A percentile compares a stretch with the other conserved stretches of the same genome.
Conservation (phyloP, 257 asterid genomes). For the Nicotiana undulata region DNA sequence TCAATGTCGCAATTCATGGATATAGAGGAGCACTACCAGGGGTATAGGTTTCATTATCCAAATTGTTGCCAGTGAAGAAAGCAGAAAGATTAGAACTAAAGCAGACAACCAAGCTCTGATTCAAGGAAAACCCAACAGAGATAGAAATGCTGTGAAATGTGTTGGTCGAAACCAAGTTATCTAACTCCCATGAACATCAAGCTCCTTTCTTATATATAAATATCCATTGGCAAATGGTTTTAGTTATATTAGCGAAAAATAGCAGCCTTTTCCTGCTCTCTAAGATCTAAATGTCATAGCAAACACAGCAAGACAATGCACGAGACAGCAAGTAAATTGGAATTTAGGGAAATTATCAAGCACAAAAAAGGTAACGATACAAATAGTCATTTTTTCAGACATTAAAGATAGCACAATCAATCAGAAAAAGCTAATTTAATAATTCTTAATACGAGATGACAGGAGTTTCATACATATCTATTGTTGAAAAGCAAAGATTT, state of each 20-base stretch:
- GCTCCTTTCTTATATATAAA: neutral
- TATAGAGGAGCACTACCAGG: neutral
- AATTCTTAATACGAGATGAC: neutral
- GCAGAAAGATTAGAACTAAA: neutral
- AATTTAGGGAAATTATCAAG: neutral
- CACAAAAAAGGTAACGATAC: neutral
- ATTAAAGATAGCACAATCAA: neutral
- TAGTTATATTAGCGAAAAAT: neutral
- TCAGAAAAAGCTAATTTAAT: neutral
- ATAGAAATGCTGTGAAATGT: neutral
- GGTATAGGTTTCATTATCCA: neutral
- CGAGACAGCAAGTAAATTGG: neutral
- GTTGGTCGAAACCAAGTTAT: neutral
- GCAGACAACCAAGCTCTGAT: neutral
- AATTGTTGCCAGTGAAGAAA: neutral
- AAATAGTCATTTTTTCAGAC: neutral
- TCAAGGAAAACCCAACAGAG: neutral
- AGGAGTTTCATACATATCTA: neutral
- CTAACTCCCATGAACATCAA: slow-evolving; percentile 1
- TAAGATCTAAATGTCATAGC: neutral
- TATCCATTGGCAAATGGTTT: neutral
- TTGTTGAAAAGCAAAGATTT: neutral
- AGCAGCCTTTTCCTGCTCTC: neutral
- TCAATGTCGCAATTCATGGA: neutral
- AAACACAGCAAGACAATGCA: neutral